Conservation (phyloP, 208 protist species). For the Plasmodiophora brassicae region DNA sequence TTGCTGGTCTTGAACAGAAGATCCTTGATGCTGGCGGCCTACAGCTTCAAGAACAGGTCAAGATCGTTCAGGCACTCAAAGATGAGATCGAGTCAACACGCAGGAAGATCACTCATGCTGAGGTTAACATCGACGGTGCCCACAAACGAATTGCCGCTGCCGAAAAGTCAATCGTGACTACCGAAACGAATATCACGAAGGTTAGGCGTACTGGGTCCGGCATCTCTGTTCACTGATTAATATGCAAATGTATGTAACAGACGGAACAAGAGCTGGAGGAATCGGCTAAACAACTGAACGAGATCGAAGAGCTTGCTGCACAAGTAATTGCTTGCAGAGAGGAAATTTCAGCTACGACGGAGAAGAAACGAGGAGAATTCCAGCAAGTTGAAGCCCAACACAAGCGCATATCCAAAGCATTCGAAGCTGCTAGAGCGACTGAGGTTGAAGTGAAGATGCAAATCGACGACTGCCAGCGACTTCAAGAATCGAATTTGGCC, state of each 20-base stretch:
- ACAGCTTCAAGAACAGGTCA: conserved; percentile 30
- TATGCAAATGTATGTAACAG: not conserved
- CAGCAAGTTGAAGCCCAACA: not conserved
- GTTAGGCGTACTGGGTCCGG: not conserved
- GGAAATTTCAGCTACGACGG: not conserved
- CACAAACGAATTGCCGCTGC: not conserved
- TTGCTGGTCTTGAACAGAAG: conserved; percentile 44
- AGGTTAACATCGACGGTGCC: not conserved
- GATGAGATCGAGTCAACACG: not conserved
- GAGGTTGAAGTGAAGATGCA: not conserved
- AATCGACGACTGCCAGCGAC: conserved; percentile 1
- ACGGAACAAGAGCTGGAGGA: not conserved
- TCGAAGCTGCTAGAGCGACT: not conserved
- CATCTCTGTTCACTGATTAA: not conserved
- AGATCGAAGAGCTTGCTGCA: conserved; percentile 15
- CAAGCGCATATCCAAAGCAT: not conserved
- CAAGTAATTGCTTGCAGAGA: not conserved
- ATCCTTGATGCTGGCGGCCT: conserved; percentile 34
- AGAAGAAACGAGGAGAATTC: not conserved
- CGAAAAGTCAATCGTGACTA: conserved; percentile 2
- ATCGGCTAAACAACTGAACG: not conserved
- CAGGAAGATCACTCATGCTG: not conserved
- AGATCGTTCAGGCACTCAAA: not conserved
- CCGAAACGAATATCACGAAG: not conserved
- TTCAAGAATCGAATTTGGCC: no score